Base-by-base conservation (phyloP, 306 rosid genomes). In the Pueraria montana region DNA sequence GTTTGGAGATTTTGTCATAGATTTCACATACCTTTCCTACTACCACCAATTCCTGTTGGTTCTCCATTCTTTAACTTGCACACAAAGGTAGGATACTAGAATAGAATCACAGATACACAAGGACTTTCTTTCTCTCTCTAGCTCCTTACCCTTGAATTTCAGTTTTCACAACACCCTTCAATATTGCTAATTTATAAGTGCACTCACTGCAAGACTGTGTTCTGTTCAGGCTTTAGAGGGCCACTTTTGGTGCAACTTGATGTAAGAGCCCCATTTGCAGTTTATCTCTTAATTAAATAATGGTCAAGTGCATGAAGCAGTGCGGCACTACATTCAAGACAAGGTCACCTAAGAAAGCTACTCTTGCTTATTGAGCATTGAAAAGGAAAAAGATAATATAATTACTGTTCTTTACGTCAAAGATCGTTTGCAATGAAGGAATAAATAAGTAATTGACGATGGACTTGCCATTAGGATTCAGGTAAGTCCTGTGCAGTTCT, bases 1-100 rank as follows among this genome's bases (percentile, higher is more conserved):
- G 74, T 38, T 24, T 36, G 0, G 90, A 87, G 87, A 93, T 89
- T 87, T 89, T 86, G 0, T 86, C 89, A 59, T 87, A 87, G 69
- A 91, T 70, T 14, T 87, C 78, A 56, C 87, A 78, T 5, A 93
- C 90, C 58, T 86, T 80, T 77, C 64, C 74, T 6, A 91, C 68
- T 76, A 90, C 45, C 1, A 91, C 38, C 2, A 63, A 16, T 70
- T 89, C 92, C 11, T 88, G 75, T 2, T 86, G 85, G 83, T 83
- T 80, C 72, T 87, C 83, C 93, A 93, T 92, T 73, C 46, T 64
- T n/a, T 16, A 59, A 74, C 14, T 75, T 26, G 58, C 74, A 68
- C 74, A 68, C 61, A 12, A 59, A 17, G 46, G 14, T 5, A 11
- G 48, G 36, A 21, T 8, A n/a, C 23, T n/a, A 52, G 27, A 20